phyloP scores from a whole-genome alignment of 345 rosid genomes.

The Raphanus sativus region DNA sequence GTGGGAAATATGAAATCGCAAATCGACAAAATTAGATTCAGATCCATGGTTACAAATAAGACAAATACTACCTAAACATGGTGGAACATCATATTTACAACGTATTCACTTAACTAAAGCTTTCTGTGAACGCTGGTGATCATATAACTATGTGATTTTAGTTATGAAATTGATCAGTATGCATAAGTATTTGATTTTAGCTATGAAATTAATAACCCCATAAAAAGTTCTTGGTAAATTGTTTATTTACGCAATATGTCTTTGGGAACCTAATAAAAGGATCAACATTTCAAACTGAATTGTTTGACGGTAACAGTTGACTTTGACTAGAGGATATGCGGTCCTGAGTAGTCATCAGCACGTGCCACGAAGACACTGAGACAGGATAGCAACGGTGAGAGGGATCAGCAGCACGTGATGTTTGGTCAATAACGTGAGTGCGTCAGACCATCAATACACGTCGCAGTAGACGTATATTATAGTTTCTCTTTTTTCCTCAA shows the following conservation, averaged over 20 bases:
- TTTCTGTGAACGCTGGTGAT: not conserved
- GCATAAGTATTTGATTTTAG: not conserved
- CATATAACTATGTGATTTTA: not conserved
- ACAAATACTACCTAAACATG: not conserved
- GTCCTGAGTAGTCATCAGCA: not conserved
- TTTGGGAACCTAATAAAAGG: not conserved
- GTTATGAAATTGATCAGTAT: not conserved
- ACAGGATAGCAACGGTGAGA: slow-evolving; percentile 18
- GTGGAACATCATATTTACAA: not conserved
- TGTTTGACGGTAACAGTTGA: slow-evolving; percentile 5
- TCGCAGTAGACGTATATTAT: not conserved
- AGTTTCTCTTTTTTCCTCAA: not conserved
- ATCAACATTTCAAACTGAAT: not conserved
- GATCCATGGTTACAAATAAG: slow-evolving; percentile 22
- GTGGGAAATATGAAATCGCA: slow-evolving; percentile 12
- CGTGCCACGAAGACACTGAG: slow-evolving; percentile 21
- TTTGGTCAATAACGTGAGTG: slow-evolving; percentile 33
- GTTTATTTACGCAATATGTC: too few species aligned
- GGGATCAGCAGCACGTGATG: slow-evolving; percentile 35
- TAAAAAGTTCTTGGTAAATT: too few species aligned
- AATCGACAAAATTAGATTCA: slow-evolving; percentile 29
- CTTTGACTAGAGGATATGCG: slow-evolving; percentile 12
- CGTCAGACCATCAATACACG: slow-evolving; percentile 26
- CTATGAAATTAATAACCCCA: not conserved
- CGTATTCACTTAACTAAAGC: not conserved